Percentiles rank a stretch among this genome's conserved stretches.
phyloP scores from a whole-genome alignment of 2,329 filamentous ascomycete genomes.

The Neofusicoccum parvum region DNA sequence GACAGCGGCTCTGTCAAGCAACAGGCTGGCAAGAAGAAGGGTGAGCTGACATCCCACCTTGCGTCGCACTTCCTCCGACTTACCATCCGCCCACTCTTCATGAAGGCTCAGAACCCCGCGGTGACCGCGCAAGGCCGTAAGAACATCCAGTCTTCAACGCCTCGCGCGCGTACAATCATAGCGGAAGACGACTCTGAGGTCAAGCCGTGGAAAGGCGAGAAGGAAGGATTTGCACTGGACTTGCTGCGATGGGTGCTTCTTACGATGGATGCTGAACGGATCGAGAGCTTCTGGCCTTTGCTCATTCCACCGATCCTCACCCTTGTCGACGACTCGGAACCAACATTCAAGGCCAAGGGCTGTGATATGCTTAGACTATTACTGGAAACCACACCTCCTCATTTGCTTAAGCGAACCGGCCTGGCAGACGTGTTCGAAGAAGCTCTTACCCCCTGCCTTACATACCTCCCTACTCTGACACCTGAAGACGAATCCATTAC shows the following conservation, averaged over 20 bases:
- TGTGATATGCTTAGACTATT: slow-evolving; percentile 59
- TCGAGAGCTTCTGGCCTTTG: slow-evolving; percentile 66
- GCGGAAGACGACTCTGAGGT: slow-evolving; percentile 45
- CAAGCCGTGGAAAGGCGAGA: slow-evolving; percentile 64
- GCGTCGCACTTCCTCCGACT: slow-evolving; percentile 60
- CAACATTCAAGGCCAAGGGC: slow-evolving; percentile 57
- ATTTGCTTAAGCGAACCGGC: slow-evolving; percentile 63
- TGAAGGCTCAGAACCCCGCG: slow-evolving; percentile 29
- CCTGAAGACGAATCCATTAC: slow-evolving; percentile 68
- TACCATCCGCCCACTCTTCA: slow-evolving; percentile 69
- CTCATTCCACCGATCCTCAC: slow-evolving; percentile 71
- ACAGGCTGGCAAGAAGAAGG: slow-evolving; percentile 33
- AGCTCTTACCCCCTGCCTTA: slow-evolving; percentile 70
- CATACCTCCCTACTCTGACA: slow-evolving; percentile 76
- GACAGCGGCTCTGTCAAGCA: slow-evolving; percentile 24
- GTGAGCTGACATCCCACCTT: slow-evolving; percentile 54
- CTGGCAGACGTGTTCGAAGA: slow-evolving; percentile 70
- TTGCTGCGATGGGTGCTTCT: slow-evolving; percentile 65
- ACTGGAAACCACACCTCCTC: slow-evolving; percentile 55
- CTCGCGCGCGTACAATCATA: slow-evolving; percentile 34
- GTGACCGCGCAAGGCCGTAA: slow-evolving; percentile 62
- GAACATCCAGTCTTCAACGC: slow-evolving; percentile 41
- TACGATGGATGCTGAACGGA: slow-evolving; percentile 50
- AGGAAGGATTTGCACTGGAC: slow-evolving; percentile 54
- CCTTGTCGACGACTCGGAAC: slow-evolving; percentile 65